Conservation (phyloP, 1,284 basidiomycete genomes). For the Ustilago crameri region DNA sequence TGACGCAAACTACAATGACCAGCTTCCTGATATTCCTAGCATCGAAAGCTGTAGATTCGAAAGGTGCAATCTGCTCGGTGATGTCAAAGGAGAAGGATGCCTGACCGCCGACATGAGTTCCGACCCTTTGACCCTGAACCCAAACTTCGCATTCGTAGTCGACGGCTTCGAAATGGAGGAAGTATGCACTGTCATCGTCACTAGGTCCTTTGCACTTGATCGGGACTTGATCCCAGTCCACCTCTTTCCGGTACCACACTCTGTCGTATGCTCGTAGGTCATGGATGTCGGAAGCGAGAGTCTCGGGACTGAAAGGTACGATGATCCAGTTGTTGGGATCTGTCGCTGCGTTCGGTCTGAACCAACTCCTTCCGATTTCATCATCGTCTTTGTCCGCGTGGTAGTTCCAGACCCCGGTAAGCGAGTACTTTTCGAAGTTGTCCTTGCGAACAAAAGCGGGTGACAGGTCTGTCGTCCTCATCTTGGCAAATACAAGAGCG, state of each 20-base stretch:
- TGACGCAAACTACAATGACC: conserved; percentile 27
- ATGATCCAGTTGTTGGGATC: conserved; percentile 8
- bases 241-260: conserved; percentile 22
- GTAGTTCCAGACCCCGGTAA: conserved; percentile 32
- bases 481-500: background rate
- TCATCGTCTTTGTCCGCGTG: conserved; percentile 37
- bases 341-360: background rate
- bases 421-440: background rate
- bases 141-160: conserved; percentile 51
- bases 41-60: background rate
- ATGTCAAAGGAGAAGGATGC: conserved; percentile 44
- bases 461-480: background rate
- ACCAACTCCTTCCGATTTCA: conserved; percentile 30
- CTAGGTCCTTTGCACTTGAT: background rate
- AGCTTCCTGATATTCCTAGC: background rate
- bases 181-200: conserved; percentile 7
- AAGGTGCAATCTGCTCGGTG: conserved; percentile 11
- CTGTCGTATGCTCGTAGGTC: conserved; percentile 12
- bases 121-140: conserved; percentile 31
- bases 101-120: conserved; percentile 25
- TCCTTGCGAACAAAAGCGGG: conserved; percentile 10
- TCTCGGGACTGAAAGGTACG: conserved; percentile 38
- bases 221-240: background rate
- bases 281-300: conserved; percentile 10
- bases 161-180: conserved; percentile 51